Evolutionary conservation across 306 rosid genomes (phyloP), one percentile per base, ranked within the genome.

Genomic region (Citrullus amarus): DNA sequence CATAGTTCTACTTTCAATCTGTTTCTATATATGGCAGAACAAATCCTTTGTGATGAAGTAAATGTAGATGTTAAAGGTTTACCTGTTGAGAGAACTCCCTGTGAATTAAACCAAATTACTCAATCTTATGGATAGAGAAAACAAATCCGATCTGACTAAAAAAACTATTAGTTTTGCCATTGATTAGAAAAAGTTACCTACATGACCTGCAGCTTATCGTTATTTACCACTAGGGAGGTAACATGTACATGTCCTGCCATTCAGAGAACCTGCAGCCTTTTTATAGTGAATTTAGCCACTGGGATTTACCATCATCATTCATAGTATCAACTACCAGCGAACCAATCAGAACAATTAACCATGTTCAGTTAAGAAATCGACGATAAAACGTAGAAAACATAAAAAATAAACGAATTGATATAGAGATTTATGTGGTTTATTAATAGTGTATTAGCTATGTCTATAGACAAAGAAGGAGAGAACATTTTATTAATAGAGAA

Each of bases 41-140:
- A 51, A 51, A 30, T 50, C 9, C 9, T 50, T 72, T 48, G 32
- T 15, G 34, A 73, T 28, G 61, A 51, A 28, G 46, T 51, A 73
- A n/a, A 50, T 73, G 77, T 28, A 50, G 77, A 30, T 72, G 17
- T 6, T 53, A 16, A 74, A 50, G 32, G 60, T 53, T 32, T 74
- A 32, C 78, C 12, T 4, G 6, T 71, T 28, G 1, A 15, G 50
- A 36, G 73, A 36, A 67, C 18, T 46, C 50, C 16, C 16, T 1
- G 10, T 43, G 73, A 63, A 63, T 38, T 67, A 60, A 76, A 48
- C 32, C 59, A 67, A 84, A 77, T 51, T 32, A 66, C 43, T 61
- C 51, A 53, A 60, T 65, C 50, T 3, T 53, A 48, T 9, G 50
- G 50, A 53, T 71, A 18, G 80, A 18, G 80, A 65, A 13, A 69